phyloP scores from a whole-genome alignment of 805 yeast species.

The Cyberlindnera meyerae region DNA sequence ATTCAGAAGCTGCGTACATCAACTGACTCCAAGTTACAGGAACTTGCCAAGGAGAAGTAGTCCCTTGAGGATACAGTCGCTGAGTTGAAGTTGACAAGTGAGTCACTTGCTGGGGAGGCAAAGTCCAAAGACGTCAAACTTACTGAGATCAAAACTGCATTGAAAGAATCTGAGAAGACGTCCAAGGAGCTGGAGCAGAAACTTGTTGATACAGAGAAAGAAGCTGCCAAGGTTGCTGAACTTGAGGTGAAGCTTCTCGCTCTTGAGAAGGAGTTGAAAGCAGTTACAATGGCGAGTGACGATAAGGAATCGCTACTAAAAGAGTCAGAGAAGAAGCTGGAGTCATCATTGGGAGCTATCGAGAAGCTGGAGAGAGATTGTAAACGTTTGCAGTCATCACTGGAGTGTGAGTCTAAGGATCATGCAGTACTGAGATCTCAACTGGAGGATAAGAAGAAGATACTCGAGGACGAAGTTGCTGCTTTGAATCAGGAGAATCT shows the following conservation, averaged over 20 bases:
- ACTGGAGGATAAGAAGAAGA: no score
- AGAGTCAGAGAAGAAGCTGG: constrained; percentile 2
- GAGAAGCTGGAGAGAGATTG: constrained; percentile 6
- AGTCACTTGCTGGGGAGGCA: constrained; percentile 5
- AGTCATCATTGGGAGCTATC: constrained; percentile 1
- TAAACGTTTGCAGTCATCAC: neutral
- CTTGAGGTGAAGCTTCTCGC: constrained; percentile 1
- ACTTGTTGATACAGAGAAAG: constrained; percentile 1
- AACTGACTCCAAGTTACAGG: constrained; percentile 4
- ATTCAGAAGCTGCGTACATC: constrained; percentile 14
- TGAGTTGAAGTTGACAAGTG: constrained; percentile 12
- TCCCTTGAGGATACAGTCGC: constrained; percentile 13
- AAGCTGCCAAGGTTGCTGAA: neutral
- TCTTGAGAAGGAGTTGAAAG: constrained; percentile 1
- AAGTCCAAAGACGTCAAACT: constrained; percentile 6
- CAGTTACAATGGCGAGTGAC: neutral
- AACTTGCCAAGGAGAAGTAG: constrained; percentile 11
- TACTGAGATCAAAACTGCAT: constrained; percentile 3
- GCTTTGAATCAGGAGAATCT: neutral
- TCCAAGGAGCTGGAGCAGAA: constrained; percentile 1
- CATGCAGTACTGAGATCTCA: neutral
- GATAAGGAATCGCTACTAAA: neutral
- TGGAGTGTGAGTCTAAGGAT: neutral
- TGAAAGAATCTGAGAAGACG: neutral
- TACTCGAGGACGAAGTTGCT: neutral